phyloP scores from a whole-genome alignment of 768 basidiomycete genomes.

The Mycena capillaripes region DNA sequence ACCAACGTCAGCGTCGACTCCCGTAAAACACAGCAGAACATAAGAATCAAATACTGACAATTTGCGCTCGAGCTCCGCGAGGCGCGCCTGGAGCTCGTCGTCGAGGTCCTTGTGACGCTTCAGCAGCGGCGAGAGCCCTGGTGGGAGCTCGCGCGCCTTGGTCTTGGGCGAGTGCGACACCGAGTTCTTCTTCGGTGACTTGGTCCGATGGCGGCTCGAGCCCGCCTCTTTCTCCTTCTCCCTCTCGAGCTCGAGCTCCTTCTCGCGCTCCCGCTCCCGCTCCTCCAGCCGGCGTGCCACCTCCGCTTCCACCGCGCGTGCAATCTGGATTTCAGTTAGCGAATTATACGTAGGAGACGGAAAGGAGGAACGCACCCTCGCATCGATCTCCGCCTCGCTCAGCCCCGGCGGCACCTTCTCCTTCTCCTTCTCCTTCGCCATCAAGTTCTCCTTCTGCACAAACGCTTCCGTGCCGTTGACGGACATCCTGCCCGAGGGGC shows the following conservation, averaged over 20 bases:
- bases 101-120: constrained; percentile 79
- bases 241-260: constrained; percentile 27
- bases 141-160: constrained; percentile 43
- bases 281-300: constrained; percentile 76
- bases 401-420: constrained; percentile 50
- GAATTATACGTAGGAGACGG: constrained; percentile 23
- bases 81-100: constrained; percentile 71
- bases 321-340: constrained; percentile 62
- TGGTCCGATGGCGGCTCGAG: constrained; percentile 47
- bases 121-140: constrained; percentile 72
- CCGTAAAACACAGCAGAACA: no score
- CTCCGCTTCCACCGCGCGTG: constrained; percentile 80
- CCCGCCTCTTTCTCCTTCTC: constrained; percentile 31
- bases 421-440: constrained; percentile 1
- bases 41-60: constrained; percentile 78
- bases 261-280: constrained; percentile 54
- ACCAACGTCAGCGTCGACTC: no score
- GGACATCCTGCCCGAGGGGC: not conserved
- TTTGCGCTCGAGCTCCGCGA: constrained; percentile 80
- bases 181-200: constrained; percentile 54
- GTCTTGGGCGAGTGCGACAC: constrained; percentile 47
- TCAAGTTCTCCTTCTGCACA: not conserved
- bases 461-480: constrained; percentile 7
- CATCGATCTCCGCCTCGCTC: constrained; percentile 82
- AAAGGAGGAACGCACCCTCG: constrained; percentile 62